phyloP scores from a whole-genome alignment of 495 filamentous ascomycete genomes.

The Delitschia confertaspora region DNA sequence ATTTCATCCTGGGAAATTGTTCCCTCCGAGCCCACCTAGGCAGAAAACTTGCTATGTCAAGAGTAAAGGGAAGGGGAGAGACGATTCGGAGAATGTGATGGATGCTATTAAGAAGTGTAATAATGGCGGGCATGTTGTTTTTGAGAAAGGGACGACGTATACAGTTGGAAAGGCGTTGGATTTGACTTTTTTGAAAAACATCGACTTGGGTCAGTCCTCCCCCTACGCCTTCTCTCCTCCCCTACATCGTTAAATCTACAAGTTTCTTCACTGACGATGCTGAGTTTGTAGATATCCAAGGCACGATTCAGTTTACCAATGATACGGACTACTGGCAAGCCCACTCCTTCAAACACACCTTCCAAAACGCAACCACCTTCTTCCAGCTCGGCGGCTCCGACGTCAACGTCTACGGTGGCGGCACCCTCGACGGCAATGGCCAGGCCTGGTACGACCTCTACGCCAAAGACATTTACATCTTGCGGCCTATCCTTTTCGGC shows the following conservation, averaged over 20 bases:
- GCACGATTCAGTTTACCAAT: conserved; percentile 51
- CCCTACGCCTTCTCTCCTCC: conserved; percentile 11
- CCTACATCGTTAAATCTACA: conserved; percentile 1
- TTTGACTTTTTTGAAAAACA: conserved; percentile 52
- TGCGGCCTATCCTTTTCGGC: conserved; percentile 53
- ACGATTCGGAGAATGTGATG: conserved; percentile 53
- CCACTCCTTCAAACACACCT: conserved; percentile 50
- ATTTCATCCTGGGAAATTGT: conserved; percentile 12
- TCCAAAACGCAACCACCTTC: conserved; percentile 60
- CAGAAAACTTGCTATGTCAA: conserved; percentile 26
- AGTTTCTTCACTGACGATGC: conserved; percentile 4
- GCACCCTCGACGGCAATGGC: conserved; percentile 56
- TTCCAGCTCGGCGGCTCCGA: conserved; percentile 61
- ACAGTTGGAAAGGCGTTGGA: conserved; percentile 57
- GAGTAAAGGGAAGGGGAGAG: conserved; percentile 38
- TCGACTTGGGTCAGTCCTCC: conserved; percentile 42
- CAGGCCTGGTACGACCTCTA: conserved; percentile 58
- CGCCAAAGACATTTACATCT: conserved; percentile 36
- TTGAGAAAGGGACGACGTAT: conserved; percentile 46
- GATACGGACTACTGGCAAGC: conserved; percentile 61
- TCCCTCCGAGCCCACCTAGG: conserved; percentile 22
- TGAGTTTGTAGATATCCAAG: conserved; percentile 41
- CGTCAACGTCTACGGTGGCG: conserved; percentile 58
- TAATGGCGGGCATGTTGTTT: conserved; percentile 57
- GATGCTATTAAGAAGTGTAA: conserved; percentile 54